Conservation (phyloP, 2,329 filamentous ascomycete species). For the Phaeophleospora eucalypticola region DNA sequence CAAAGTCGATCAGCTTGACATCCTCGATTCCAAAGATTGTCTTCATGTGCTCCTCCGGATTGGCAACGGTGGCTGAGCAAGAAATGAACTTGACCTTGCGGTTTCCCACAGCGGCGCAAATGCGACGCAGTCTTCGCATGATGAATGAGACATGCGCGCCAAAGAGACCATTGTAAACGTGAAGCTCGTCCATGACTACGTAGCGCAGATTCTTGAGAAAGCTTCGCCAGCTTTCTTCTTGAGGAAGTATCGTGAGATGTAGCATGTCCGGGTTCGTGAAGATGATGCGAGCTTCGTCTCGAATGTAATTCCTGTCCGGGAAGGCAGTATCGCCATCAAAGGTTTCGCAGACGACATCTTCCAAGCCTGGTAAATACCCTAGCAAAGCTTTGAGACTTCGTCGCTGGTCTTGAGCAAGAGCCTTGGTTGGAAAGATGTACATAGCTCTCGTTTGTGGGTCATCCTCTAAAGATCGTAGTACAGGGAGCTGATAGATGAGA, state of each 20-base stretch:
- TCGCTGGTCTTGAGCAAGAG: conserved; percentile 88
- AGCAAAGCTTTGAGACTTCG: conserved; percentile 83
- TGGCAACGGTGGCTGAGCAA: conserved; percentile 93
- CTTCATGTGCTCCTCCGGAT: conserved; percentile 85
- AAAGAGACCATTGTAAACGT: conserved; percentile 94
- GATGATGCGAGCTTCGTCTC: conserved; percentile 85
- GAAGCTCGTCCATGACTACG: conserved; percentile 80
- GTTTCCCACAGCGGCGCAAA: conserved; percentile 90
- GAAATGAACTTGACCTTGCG: conserved; percentile 82
- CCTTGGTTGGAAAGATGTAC: conserved; percentile 98
- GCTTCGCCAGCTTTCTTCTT: conserved; percentile 82
- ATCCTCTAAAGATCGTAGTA: conserved; percentile 78
- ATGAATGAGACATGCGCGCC: conserved; percentile 92
- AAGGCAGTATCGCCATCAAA: conserved; percentile 95
- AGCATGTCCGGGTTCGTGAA: conserved; percentile 99
- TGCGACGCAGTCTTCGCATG: conserved; percentile 80
- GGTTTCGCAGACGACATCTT: conserved; percentile 77
- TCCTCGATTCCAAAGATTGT: conserved; percentile 87
- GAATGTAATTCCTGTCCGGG: conserved; percentile 69
- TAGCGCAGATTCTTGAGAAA: conserved; percentile 87
- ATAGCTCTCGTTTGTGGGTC: conserved; percentile 76
- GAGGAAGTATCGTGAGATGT: conserved; percentile 86
- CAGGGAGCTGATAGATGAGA: conserved; percentile 93
- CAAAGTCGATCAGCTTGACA: conserved; percentile 78
- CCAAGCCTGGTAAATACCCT: conserved; percentile 71